Evolutionary conservation across 2,329 filamentous ascomycete species (phyloP), one percentile per base, ranked within the genome.

Genomic region (Emericellopsis cladophorae): DNA sequence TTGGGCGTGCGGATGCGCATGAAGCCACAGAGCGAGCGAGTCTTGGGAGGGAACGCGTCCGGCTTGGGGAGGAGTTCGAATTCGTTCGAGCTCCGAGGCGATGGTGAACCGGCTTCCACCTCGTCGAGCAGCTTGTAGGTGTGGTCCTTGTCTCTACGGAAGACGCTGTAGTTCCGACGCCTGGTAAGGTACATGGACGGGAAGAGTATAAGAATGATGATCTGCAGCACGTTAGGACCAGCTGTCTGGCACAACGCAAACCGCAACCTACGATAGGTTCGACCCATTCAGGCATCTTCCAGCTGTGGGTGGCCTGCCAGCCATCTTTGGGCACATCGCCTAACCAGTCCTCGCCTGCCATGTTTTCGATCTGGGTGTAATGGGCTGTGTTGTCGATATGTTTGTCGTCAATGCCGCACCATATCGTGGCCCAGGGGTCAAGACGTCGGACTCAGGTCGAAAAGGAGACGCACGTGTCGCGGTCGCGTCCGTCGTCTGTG

Each of bases 1-100:
- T 78, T 79, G 10, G 75, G 76, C 15, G 74, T 74, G 6, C 62
- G 62, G 16, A 82, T 62, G 26, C 44, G 45, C 43, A 46, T 23
- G 18, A 39, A 21, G 22, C 40, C 40, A 18, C 46, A 49, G 12
- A 47, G 38, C 18, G 38, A 43, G 18, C 49, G 46, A 7, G 35
- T 36, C 42, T 50, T 49, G 24, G 41, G 44, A 6, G 45, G 45
- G 39, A 46, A 37, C 31, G 40, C 43, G 8, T 43, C 44, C 26
- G 43, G 42, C 7, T 36, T 36, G 16, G 42, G 31, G 33, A 45
- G 32, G 8, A 45, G 32, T 26, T 45, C 40, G 29, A 42, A 43
- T 23, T 53, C 51, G 36, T 51, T 43, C 21, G 51, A 54, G 39
- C 44, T 42, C 33, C 49, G 42, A 14, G 51, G 51, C 8, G 49